Conservation (phyloP, 2,329 filamentous ascomycete genomes). For the Delphinella strobiligena region DNA sequence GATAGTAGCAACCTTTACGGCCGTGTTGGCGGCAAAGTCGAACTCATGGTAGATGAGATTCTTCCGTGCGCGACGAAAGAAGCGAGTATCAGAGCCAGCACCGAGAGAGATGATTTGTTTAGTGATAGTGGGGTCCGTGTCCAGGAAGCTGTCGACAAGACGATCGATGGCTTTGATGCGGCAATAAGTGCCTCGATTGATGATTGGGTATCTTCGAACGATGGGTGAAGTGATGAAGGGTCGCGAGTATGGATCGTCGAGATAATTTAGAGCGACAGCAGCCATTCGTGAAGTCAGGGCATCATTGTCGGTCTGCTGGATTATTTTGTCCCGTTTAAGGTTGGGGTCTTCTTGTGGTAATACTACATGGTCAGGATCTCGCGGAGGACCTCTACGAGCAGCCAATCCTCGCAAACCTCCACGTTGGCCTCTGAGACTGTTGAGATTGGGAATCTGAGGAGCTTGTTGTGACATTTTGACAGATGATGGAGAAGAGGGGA, state of each 20-base stretch:
- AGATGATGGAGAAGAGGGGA: not conserved
- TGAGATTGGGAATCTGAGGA: slow-evolving; percentile 60
- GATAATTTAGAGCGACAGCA: slow-evolving; percentile 73
- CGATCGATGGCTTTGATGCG: slow-evolving; percentile 73
- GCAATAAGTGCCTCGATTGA: slow-evolving; percentile 94
- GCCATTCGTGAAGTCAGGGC: slow-evolving; percentile 81
- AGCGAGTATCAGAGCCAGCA: slow-evolving; percentile 85
- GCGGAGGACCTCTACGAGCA: slow-evolving; percentile 28
- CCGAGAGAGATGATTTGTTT: slow-evolving; percentile 80
- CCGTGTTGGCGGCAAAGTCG: slow-evolving; percentile 69
- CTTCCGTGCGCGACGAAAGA: slow-evolving; percentile 56
- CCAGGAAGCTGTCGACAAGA: slow-evolving; percentile 62
- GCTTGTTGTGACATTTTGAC: slow-evolving; percentile 1
- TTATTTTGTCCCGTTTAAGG: slow-evolving; percentile 52
- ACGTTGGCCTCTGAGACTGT: slow-evolving; percentile 42
- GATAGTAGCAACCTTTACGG: slow-evolving; percentile 46
- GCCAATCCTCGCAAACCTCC: slow-evolving; percentile 36
- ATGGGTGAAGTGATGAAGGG: slow-evolving; percentile 50
- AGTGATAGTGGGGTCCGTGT: slow-evolving; percentile 15
- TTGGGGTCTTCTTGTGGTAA: slow-evolving; percentile 21
- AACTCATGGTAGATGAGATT: slow-evolving; percentile 75
- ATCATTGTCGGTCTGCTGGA: slow-evolving; percentile 86
- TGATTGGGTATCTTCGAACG: slow-evolving; percentile 68
- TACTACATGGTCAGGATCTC: slow-evolving; percentile 13
- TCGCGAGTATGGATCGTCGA: slow-evolving; percentile 67